Conservation (phyloP, 140 eudicot species). For the Ambrosia hybrid region DNA sequence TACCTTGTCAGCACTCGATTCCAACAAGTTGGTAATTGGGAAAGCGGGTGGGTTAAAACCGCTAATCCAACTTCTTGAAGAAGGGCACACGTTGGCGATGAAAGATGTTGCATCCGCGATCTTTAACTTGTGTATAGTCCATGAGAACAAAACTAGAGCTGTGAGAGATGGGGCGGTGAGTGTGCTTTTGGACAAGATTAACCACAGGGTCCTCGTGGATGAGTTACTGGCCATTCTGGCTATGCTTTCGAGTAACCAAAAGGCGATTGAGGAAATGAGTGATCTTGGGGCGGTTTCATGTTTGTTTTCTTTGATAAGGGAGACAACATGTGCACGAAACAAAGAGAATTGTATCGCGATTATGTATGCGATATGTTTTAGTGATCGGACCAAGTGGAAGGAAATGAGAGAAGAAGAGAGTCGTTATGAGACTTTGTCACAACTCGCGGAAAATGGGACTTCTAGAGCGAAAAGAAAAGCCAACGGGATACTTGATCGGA, state of each 20-base stretch:
- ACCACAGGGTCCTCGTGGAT: conserved; percentile 55
- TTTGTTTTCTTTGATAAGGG: conserved; percentile 62
- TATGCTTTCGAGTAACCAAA: conserved; percentile 79
- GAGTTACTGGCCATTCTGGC: conserved; percentile 87
- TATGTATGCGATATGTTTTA: conserved; percentile 55
- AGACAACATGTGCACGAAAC: conserved; percentile 62
- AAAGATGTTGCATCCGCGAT: conserved; percentile 91
- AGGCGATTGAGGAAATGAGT: conserved; percentile 71
- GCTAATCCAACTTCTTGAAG: conserved; percentile 66
- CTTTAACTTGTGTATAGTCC: conserved; percentile 67
- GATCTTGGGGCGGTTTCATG: conserved; percentile 72
- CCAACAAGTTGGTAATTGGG: conserved; percentile 79
- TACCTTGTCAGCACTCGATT: conserved; percentile 80
- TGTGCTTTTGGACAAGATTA: conserved; percentile 59
- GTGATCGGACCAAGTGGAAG: conserved; percentile 60
- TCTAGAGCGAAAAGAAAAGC: conserved; percentile 95
- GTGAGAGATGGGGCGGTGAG: conserved; percentile 70
- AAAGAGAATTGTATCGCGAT: conserved; percentile 71
- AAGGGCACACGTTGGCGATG: conserved; percentile 65
- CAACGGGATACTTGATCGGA: conserved; percentile 76
- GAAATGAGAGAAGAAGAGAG: conserved; percentile 77
- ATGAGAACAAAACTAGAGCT: conserved; percentile 74
- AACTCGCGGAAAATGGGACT: conserved; percentile 65
- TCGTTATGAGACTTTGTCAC: conserved; percentile 50
- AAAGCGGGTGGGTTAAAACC: conserved; percentile 73